Evolutionary conservation across 768 basidiomycete genomes (phyloP), one percentile per base, ranked within the genome.

Genomic region (Sistotremastrum niveocremeum): DNA sequence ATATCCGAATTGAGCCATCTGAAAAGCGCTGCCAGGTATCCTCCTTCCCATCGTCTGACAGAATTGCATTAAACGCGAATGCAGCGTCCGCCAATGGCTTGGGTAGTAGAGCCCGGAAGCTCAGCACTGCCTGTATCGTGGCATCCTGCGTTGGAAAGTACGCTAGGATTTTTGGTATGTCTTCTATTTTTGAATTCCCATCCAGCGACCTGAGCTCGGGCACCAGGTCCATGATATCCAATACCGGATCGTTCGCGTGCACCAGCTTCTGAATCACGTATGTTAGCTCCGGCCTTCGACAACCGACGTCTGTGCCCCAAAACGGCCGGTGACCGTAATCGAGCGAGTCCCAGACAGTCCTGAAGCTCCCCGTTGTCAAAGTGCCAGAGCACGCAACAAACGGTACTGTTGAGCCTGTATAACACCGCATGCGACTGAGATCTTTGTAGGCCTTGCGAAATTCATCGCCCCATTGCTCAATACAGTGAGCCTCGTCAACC

Each of bases 261-360:
- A 34, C 8, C 37, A 55, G 47, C 4, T 38, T 34, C 5, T 47
- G 46, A 36, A 50, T 54, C 28, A 46, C 37, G 33, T 51, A 58
- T 20, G 51, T 45, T 12, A 62, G 60, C 45, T 63, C 62, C 0
- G 53, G 45, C 4, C 57, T 47, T 38, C 55, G 57, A 4, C 44
- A 46, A 0, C 63, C 60, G 4, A 57, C 56, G 39, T 63, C 61
- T 9, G 63, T 42, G 3, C 60, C 62, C 62, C 62, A 64, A 52
- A 62, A 64, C 7, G 61, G 60, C 9, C 60, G 53, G 46, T 52
- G 37, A 1, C 62, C 62, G 47, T 54, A 62, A 6, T 48, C 48
- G 1, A 63, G 51, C 1, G 54, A 48, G 2, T 30, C 33, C 59
- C 60, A 64, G 7, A 61, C 54, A 5, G 53, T 33, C 28, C 59